A percentile compares a stretch with the other conserved stretches of the same genome.
Conservation (phyloP, 192 early-diverging fungal species). For the Lunasporangiospora selenospora region DNA sequence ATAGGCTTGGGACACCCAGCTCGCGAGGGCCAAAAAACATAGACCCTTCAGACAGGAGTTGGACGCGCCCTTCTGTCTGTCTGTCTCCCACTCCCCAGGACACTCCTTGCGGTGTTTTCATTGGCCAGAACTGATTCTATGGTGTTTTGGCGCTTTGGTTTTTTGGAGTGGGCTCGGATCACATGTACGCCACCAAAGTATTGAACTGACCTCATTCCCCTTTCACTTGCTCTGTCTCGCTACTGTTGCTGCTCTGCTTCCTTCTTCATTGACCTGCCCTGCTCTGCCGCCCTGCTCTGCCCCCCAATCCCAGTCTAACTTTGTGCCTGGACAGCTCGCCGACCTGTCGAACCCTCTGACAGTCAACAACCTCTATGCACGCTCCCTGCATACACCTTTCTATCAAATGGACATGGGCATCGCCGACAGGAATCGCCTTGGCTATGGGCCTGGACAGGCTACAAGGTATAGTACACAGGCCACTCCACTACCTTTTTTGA, state of each 20-base stretch:
- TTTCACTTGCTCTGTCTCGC: too few relatives aligned
- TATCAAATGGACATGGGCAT: constrained; percentile 35
- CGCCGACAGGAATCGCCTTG: constrained; percentile 7
- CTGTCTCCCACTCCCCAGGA: neutral
- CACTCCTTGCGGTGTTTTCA: too few relatives aligned
- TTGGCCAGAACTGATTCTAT: too few relatives aligned
- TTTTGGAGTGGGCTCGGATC: constrained; percentile 9
- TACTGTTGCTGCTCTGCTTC: too few relatives aligned
- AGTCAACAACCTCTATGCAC: constrained; percentile 35
- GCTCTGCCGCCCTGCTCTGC: too few relatives aligned
- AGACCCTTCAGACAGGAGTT: too few relatives aligned
- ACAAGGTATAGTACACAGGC: neutral
- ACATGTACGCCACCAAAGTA: constrained; percentile 1
- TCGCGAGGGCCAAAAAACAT: too few relatives aligned
- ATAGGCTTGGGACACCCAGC: too few relatives aligned
- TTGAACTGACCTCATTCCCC: neutral
- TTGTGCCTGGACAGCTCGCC: constrained; percentile 1
- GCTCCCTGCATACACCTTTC: constrained; percentile 40
- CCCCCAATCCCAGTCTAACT: neutral
- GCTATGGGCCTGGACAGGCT: constrained; percentile 10
- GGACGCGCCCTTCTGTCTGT: too few relatives aligned
- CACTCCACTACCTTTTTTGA: too few relatives aligned
- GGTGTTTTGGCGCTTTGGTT: constrained; percentile 35
- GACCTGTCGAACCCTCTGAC: constrained; percentile 20
- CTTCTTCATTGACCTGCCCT: neutral